phyloP scores from a whole-genome alignment of 331 rosid species.

The Quercus phellos region DNA sequence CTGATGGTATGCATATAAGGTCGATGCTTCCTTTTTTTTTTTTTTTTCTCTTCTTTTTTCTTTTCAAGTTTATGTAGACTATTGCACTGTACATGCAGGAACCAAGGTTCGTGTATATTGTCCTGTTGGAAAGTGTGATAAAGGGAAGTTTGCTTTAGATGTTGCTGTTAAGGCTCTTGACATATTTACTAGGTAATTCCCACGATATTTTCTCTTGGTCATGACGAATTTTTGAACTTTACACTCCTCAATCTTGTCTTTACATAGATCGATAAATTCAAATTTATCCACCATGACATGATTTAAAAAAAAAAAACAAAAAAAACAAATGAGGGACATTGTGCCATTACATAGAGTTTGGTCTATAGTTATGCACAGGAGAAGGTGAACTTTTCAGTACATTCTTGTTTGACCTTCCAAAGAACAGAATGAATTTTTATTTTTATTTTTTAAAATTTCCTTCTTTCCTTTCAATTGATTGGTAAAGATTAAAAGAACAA shows the following conservation, averaged over 20 bases:
- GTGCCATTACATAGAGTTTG: background rate
- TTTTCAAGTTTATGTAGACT: background rate
- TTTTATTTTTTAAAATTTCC: no score
- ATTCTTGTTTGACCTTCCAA: background rate
- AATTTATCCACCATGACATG: background rate
- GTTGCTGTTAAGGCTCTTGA: constrained; percentile 40
- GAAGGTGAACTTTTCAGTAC: background rate
- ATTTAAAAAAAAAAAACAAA: no score
- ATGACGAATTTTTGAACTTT: background rate
- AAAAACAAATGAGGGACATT: background rate
- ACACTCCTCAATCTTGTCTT: background rate
- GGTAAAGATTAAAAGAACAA: background rate
- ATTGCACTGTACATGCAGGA: constrained; percentile 24
- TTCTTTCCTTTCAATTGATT: background rate
- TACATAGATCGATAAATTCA: background rate
- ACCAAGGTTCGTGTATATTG: constrained; percentile 35
- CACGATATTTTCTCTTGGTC: background rate
- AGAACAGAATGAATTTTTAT: background rate
- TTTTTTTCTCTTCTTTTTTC: background rate
- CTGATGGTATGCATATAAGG: constrained; percentile 34
- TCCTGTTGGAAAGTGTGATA: constrained; percentile 35
- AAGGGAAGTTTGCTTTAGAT: constrained; percentile 31
- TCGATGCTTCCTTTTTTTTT: background rate
- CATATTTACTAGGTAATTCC: constrained; percentile 22
- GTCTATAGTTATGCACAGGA: background rate